A percentile compares a stretch with the other conserved stretches of the same genome.
Evolutionary conservation across 2,329 filamentous ascomycete species (phyloP).

Genomic region (Fusarium secorum): DNA sequence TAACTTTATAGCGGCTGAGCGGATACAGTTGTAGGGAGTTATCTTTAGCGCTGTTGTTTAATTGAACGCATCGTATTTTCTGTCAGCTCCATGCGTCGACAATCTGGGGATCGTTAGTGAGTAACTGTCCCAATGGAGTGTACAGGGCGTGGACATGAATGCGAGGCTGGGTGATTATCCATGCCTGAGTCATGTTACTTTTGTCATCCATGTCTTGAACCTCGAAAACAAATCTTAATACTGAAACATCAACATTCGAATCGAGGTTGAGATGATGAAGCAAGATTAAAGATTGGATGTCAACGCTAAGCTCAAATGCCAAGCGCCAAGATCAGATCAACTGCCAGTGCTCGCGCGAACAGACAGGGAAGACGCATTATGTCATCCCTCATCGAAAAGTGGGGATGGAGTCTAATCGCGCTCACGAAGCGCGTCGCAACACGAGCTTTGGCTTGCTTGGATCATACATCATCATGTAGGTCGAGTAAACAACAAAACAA

Average conservation of each 20-base stretch:
- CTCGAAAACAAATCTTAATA: neutral
- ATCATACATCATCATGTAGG: slow-evolving; percentile 14
- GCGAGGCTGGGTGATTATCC: neutral
- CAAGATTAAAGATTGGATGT: neutral
- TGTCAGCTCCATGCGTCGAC: neutral
- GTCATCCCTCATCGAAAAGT: neutral
- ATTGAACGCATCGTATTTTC: slow-evolving; percentile 4
- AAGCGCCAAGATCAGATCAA: slow-evolving; percentile 18
- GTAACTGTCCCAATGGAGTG: neutral
- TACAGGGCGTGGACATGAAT: neutral
- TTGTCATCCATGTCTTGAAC: neutral
- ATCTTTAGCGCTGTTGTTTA: slow-evolving; percentile 22
- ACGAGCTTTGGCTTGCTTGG: neutral
- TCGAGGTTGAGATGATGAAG: neutral
- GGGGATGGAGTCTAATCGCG: slow-evolving; percentile 5
- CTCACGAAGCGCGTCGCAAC: slow-evolving; percentile 8
- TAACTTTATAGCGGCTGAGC: neutral
- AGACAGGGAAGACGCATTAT: neutral
- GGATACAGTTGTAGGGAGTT: neutral
- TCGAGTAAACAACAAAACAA: slow-evolving; percentile 19
- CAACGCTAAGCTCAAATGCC: slow-evolving; percentile 16
- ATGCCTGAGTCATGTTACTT: neutral
- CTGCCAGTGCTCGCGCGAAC: slow-evolving; percentile 16
- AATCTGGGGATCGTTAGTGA: neutral
- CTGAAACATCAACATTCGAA: neutral